Percentiles rank a stretch among this genome's conserved stretches.
phyloP scores from a whole-genome alignment of 306 rosid species.

The Betula pendula region DNA sequence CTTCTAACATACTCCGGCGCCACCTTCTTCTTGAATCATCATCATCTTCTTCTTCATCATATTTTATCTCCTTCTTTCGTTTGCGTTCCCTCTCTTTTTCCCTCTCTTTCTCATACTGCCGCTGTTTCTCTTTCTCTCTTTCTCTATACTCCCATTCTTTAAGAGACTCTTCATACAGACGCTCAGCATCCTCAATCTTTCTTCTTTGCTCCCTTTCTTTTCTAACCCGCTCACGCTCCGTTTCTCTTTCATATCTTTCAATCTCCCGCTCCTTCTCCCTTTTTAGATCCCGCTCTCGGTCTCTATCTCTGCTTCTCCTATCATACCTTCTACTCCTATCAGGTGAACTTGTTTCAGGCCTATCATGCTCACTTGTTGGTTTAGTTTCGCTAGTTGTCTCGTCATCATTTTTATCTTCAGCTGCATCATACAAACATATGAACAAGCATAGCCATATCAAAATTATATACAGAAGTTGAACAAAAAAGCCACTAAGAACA shows the following conservation, averaged over 20 bases:
- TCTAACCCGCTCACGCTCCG: constrained; percentile 89
- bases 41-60: constrained; percentile 96
- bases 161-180: constrained; percentile 76
- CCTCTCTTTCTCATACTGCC: constrained; percentile 88
- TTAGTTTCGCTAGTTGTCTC: constrained; percentile 65
- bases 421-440: constrained; percentile 48
- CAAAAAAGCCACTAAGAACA: background rate
- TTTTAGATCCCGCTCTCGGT: constrained; percentile 83
- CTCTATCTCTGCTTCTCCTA: constrained; percentile 83
- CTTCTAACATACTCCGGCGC: constrained; percentile 86
- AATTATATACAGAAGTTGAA: constrained; percentile 4
- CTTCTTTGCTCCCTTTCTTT: constrained; percentile 97
- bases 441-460: constrained; percentile 23
- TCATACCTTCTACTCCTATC: constrained; percentile 80
- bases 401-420: constrained; percentile 71
- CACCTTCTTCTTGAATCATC: constrained; percentile 93
- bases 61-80: constrained; percentile 76
- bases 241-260: constrained; percentile 96
- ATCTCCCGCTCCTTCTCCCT: constrained; percentile 93
- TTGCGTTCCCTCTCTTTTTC: constrained; percentile 96
- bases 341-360: constrained; percentile 72
- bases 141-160: constrained; percentile 99
- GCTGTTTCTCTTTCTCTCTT: constrained; percentile 86
- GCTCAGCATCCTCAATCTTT: constrained; percentile 86
- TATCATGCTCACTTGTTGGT: constrained; percentile 68